Evolutionary conservation across 1,284 basidiomycete genomes (phyloP).

Genomic region (Trametes hirsuta): DNA sequence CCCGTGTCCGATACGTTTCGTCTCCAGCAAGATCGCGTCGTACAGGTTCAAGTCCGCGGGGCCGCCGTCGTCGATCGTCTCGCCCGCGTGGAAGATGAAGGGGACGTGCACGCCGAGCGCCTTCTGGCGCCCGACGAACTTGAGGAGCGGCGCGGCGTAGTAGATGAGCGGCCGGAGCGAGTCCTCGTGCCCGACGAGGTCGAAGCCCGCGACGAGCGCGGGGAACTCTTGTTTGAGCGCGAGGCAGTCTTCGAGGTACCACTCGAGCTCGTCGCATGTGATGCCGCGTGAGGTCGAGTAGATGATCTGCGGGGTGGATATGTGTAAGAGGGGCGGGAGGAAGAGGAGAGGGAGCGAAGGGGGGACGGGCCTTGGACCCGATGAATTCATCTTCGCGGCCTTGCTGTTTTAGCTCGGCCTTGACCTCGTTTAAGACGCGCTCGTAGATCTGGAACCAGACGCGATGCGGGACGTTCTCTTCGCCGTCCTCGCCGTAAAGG

Average conservation of each 20-base stretch:
- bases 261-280: slow-evolving; percentile 59
- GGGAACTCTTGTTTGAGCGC: slow-evolving; percentile 75
- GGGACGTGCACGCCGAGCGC: slow-evolving; percentile 69
- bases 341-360: not conserved
- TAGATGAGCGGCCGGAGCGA: slow-evolving; percentile 60
- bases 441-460: slow-evolving; percentile 66
- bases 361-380: slow-evolving; percentile 55
- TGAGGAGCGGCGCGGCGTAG: slow-evolving; percentile 65
- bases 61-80: slow-evolving; percentile 76
- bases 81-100: slow-evolving; percentile 81
- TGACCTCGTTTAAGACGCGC: slow-evolving; percentile 57
- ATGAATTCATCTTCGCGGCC: slow-evolving; percentile 63
- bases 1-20: slow-evolving; percentile 83
- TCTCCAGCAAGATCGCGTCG: slow-evolving; percentile 76
- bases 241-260: slow-evolving; percentile 76
- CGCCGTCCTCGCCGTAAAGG: slow-evolving; percentile 61
- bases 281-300: slow-evolving; percentile 69
- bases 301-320: slow-evolving; percentile 54
- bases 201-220: slow-evolving; percentile 76
- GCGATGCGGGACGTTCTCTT: slow-evolving; percentile 58
- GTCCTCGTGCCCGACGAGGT: slow-evolving; percentile 81
- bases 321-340: not conserved
- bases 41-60: slow-evolving; percentile 75
- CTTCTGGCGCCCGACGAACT: slow-evolving; percentile 59
- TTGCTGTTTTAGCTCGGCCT: slow-evolving; percentile 51